Base-by-base conservation (phyloP, 1,139 yeast genomes). In the Lizanozyma gosingica region DNA sequence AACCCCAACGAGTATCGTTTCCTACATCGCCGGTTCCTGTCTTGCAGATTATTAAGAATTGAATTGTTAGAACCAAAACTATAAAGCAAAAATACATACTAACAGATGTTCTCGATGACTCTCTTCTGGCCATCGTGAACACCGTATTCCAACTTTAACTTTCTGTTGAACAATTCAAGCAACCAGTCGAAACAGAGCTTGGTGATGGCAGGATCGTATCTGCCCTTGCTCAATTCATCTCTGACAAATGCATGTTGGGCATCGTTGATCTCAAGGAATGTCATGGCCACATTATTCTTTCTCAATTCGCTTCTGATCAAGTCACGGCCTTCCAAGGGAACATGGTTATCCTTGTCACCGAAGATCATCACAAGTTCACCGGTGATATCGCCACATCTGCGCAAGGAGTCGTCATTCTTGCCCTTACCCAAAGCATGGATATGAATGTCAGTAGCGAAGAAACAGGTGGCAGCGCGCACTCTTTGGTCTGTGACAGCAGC, bases 181-280 rank as follows among this genome's bases (percentile, higher is more conserved):
- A 83, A 57, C 73, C 85, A 79, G 27, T 76, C 83, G 54, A 78
- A 64, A 54, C 94, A 82, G 38, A 77, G 67, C 46, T 73, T 69
- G 34, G 94, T 83, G 42, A 80, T 73, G 4, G 88, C 86, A 9
- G 88, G 79, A 55, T 84, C 94, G 54, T 77, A 84, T 50, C 94
- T 68, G 4, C 87, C 94, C 61, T 83, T 84, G 49, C 86, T 79
- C 50, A 67, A 62, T 53, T 83, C 94, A 55, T 84, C 94, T 47
- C 94, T 69, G 40, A 84, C 80, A 54, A 83, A 84, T 0, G 94
- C 94, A 51, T 84, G 94, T 58, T 83, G 90, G 14, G 87, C 94
- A 47, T 78, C 90, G 48, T 82, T 77, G 43, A 83, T 67, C 59
- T 84, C 94, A 59, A 80, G 70, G 54, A 83, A 82, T 1, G 88